Percentiles rank a stretch among this genome's conserved stretches.
Conservation (phyloP, 2,329 filamentous ascomycete genomes). For the Fusarium mangiferae region DNA sequence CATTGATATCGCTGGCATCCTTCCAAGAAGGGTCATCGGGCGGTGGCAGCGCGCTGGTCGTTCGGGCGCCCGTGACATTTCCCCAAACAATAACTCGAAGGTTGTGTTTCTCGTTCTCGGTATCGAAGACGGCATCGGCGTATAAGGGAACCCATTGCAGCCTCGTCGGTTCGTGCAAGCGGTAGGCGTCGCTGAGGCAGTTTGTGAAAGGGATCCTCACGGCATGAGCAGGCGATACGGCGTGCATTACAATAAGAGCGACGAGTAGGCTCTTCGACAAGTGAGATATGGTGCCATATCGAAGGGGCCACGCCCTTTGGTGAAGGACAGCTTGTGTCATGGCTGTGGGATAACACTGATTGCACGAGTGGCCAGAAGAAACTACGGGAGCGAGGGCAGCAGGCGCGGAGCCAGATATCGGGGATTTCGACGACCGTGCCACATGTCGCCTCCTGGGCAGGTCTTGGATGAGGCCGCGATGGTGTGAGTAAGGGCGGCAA, state of each 20-base stretch:
- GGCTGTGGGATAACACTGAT: slow-evolving; percentile 16
- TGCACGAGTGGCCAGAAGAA: slow-evolving; percentile 10
- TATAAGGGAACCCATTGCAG: slow-evolving; percentile 84
- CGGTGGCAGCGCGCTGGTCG: slow-evolving; percentile 67
- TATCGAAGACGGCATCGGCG: slow-evolving; percentile 79
- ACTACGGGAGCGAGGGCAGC: slow-evolving; percentile 30
- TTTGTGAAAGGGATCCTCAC: slow-evolving; percentile 84
- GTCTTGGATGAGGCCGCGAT: slow-evolving; percentile 24
- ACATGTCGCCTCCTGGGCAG: slow-evolving; percentile 38
- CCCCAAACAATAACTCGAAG: slow-evolving; percentile 87
- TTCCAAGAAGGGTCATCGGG: slow-evolving; percentile 69
- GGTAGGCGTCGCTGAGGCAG: slow-evolving; percentile 74
- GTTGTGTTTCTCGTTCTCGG: slow-evolving; percentile 66
- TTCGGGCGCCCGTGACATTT: slow-evolving; percentile 83
- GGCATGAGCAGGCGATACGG: slow-evolving; percentile 61
- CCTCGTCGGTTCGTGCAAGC: slow-evolving; percentile 64
- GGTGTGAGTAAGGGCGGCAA: slow-evolving; percentile 19
- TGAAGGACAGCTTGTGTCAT: slow-evolving; percentile 27
- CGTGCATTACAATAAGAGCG: slow-evolving; percentile 49
- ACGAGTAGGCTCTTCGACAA: slow-evolving; percentile 47
- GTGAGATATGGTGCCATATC: slow-evolving; percentile 26
- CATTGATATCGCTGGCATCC: slow-evolving; percentile 67
- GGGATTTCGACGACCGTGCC: slow-evolving; percentile 27
- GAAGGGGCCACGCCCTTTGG: slow-evolving; percentile 28
- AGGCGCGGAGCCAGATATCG: slow-evolving; percentile 32